These are phyloP conservation scores for Cladosporium sp. DNA, from an alignment of 2,329 filamentous ascomycete species.

Conservation along the genomic window DNA sequence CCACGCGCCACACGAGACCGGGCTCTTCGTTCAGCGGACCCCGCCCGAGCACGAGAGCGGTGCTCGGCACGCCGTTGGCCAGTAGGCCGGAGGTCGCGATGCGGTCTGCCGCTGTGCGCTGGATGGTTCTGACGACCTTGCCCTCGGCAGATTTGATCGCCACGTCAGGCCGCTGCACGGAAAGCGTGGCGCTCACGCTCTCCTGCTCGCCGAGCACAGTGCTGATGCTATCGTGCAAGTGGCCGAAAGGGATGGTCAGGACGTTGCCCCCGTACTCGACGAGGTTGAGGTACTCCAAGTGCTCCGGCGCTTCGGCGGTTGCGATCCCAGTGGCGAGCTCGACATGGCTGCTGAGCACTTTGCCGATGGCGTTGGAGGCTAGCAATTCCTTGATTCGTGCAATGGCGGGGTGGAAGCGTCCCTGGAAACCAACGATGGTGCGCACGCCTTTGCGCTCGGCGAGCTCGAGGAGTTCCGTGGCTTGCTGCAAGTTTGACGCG, in stretches of 20 bases:
- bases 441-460: conserved; percentile 38
- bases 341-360: conserved; percentile 34
- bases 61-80: conserved; percentile 38
- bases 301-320: conserved; percentile 17
- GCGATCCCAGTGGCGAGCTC: conserved; percentile 29
- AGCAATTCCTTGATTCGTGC: conserved; percentile 42
- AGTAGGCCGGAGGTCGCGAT: conserved; percentile 40
- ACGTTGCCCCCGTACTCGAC: conserved; percentile 42
- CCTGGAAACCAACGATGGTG: conserved; percentile 49
- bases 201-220: conserved; percentile 9
- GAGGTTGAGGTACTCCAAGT: conserved; percentile 47
- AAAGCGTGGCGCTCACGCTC: conserved; percentile 38
- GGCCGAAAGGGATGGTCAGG: conserved; percentile 37
- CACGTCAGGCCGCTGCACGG: conserved; percentile 43
- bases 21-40: conserved; percentile 47
- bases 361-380: conserved; percentile 41
- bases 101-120: conserved; percentile 45
- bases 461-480: conserved; percentile 40
- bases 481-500: conserved; percentile 37
- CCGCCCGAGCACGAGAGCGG: conserved; percentile 46
- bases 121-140: conserved; percentile 31
- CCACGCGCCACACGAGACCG: conserved; percentile 47
- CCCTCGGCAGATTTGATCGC: conserved; percentile 33
- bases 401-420: conserved; percentile 37
- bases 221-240: conserved; percentile 44